Evolutionary conservation across 371 early-diverging fungal species (phyloP), one percentile per base, ranked within the genome.

Genomic region (Dentiscutata heterogama): DNA sequence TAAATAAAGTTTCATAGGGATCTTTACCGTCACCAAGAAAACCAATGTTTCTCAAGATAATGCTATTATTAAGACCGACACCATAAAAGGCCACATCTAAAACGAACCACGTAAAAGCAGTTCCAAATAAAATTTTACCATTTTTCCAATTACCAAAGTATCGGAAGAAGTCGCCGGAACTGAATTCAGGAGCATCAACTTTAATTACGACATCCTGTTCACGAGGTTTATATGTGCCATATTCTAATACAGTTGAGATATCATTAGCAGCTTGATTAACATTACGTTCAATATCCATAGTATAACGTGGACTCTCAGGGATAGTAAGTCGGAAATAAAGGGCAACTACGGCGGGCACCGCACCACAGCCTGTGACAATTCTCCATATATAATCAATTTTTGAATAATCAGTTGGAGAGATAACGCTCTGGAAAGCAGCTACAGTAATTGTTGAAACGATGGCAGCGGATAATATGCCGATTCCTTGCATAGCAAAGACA

Each of bases 401-500:
- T 13, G 82, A 87, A 56, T 10, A 4, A 56, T 56, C 14, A 56
- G 10, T n/a, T 18, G n/a, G 0, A 35, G 87, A 86, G 84, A 96
- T 90, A 46, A 86, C 85, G 68, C 83, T 51, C 87, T 94, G 93
- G 90, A 94, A 93, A 58, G 88, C 89, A 25, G 93, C 91, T 31
- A 97, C 87, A 46, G 94, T 83, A 20, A 95, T 85, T 18, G 92
- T 81, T 46, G 93, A 89, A 35, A 95, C 93, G 35, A 96, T 86
- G 25, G 94, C 91, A 56, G 95, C 95, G 50, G 94, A 88, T 70
- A 97, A 85, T 82, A 95, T 94, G 51, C 97, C 97, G 78, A 96
- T 88, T 58, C 96, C 97, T 86, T 96, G 97, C 96, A 96, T 96
- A 73, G 96, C 92, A 87, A 96, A 97, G 53, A 96, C 95, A 25